These are phyloP conservation scores for Clathrospora elynae DNA, from an alignment of 2,329 filamentous ascomycete species.

Conservation along the genomic window DNA sequence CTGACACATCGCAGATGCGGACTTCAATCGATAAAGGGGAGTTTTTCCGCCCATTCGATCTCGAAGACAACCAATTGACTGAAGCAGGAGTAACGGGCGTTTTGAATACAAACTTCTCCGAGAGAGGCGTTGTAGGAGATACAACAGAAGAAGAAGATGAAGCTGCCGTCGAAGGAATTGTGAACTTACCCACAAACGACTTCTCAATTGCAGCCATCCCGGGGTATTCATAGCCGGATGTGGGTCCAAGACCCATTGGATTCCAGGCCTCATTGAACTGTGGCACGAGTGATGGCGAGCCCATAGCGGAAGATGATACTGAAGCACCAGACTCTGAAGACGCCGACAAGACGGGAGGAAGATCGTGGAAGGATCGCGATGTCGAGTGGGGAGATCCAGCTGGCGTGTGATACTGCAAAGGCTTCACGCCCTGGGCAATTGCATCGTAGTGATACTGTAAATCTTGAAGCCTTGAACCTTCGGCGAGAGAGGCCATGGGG, in stretches of 20 bases:
- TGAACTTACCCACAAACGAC: constrained; percentile 57
- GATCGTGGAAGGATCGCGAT: constrained; percentile 54
- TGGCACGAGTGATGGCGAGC: constrained; percentile 63
- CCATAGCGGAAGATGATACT: constrained; percentile 56
- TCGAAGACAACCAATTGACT: constrained; percentile 45
- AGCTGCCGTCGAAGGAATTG: constrained; percentile 42
- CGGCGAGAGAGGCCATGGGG: constrained; percentile 42
- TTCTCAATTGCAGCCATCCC: constrained; percentile 54
- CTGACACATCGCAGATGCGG: constrained; percentile 20
- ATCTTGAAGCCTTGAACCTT: constrained; percentile 40
- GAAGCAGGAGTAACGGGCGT: constrained; percentile 45
- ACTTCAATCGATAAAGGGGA: constrained; percentile 39
- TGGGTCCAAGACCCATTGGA: constrained; percentile 64
- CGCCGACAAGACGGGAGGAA: constrained; percentile 53
- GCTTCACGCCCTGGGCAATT: constrained; percentile 46
- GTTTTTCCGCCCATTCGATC: constrained; percentile 26
- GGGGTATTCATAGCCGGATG: constrained; percentile 62
- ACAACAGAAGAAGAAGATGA: constrained; percentile 25
- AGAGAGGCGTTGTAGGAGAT: constrained; percentile 20
- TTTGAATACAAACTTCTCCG: constrained; percentile 36
- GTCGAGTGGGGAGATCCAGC: constrained; percentile 53
- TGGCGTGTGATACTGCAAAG: constrained; percentile 46
- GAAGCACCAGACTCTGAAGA: constrained; percentile 59
- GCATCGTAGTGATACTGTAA: constrained; percentile 46
- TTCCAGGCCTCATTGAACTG: constrained; percentile 65